Evolutionary conservation across 2,329 filamentous ascomycete species (phyloP).

Genomic region (Kalmusia sp.): DNA sequence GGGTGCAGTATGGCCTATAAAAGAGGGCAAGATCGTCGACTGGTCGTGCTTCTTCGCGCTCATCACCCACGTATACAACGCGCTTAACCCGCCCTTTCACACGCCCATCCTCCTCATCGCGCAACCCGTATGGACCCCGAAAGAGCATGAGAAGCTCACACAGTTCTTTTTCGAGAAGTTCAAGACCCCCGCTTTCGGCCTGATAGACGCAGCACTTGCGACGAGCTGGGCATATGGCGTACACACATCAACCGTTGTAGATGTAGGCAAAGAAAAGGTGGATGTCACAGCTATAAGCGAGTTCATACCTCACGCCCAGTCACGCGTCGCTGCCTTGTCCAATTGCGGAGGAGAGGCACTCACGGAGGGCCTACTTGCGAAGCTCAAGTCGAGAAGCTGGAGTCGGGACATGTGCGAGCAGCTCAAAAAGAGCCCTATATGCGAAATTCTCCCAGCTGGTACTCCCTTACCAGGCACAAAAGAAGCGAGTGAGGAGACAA

Average conservation of each 20-base stretch:
- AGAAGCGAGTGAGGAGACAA: slow-evolving; percentile 47
- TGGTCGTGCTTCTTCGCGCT: slow-evolving; percentile 95
- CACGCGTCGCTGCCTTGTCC: slow-evolving; percentile 65
- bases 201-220: slow-evolving; percentile 88
- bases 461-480: slow-evolving; percentile 60
- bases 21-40: slow-evolving; percentile 81
- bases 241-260: slow-evolving; percentile 82
- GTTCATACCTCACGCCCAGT: slow-evolving; percentile 74
- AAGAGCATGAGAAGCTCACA: slow-evolving; percentile 85
- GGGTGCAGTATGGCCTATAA: slow-evolving; percentile 87
- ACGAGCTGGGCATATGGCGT: slow-evolving; percentile 83
- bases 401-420: slow-evolving; percentile 70
- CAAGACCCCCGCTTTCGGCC: slow-evolving; percentile 87
- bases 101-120: slow-evolving; percentile 91
- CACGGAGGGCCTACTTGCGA: slow-evolving; percentile 73
- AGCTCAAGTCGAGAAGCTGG: slow-evolving; percentile 67
- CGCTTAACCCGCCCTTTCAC: slow-evolving; percentile 89
- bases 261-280: slow-evolving; percentile 90
- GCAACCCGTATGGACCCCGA: slow-evolving; percentile 87
- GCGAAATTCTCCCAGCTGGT: slow-evolving; percentile 65
- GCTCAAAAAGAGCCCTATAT: slow-evolving; percentile 68
- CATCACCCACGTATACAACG: slow-evolving; percentile 88
- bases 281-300: slow-evolving; percentile 92
- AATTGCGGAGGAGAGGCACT: slow-evolving; percentile 87
- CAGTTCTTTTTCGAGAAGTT: slow-evolving; percentile 98